Evolutionary conservation across 257 asterid species (phyloP).

Genomic region (Plantago ovata): DNA sequence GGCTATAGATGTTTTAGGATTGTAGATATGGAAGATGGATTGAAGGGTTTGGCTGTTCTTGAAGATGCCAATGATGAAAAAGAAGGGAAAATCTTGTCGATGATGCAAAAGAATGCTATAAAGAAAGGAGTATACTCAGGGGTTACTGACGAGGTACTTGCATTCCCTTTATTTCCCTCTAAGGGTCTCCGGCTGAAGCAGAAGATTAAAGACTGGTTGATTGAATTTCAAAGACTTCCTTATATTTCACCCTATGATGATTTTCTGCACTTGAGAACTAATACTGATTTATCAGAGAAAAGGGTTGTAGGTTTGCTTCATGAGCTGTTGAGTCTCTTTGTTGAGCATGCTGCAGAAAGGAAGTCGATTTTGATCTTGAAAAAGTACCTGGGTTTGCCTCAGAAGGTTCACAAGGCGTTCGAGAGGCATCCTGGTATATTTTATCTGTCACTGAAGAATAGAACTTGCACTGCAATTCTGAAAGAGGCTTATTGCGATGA

Average conservation of each 20-base stretch:
- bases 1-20: no score
- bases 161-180: constrained; percentile 75
- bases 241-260: constrained; percentile 74
- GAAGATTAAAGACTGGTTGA: constrained; percentile 68
- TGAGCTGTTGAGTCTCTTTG: constrained; percentile 74
- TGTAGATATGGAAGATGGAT: no score
- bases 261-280: constrained; percentile 38
- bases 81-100: no score
- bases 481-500: constrained; percentile 71
- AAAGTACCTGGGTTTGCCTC: constrained; percentile 75
- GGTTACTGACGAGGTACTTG: constrained; percentile 45
- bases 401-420: constrained; percentile 82
- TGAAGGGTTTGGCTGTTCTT: no score
- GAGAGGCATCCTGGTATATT: constrained; percentile 83
- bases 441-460: constrained; percentile 66
- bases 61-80: no score
- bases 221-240: constrained; percentile 67
- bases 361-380: constrained; percentile 58
- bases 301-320: constrained; percentile 81
- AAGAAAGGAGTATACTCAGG: constrained; percentile 51
- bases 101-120: constrained; percentile 61
- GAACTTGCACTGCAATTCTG: constrained; percentile 74
- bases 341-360: constrained; percentile 82
- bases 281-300: constrained; percentile 71
- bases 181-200: constrained; percentile 72